Evolutionary conservation across 73 alveolate species (phyloP).

Genomic region (Paramecium biaurelia): DNA sequence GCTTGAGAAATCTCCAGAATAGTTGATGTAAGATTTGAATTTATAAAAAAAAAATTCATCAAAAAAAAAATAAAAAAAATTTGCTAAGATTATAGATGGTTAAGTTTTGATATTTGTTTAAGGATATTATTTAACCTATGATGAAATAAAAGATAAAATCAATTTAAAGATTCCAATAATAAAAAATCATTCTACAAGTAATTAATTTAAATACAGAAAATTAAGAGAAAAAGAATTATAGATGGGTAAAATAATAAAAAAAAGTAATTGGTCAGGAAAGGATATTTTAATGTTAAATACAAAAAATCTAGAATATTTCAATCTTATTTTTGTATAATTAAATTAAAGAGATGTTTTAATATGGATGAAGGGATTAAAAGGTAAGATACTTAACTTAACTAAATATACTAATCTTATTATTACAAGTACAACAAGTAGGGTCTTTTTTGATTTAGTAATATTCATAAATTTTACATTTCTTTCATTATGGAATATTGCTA

Average conservation of each 20-base stretch:
- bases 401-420: not conserved
- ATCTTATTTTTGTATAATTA: not conserved
- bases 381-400: not conserved
- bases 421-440: not conserved
- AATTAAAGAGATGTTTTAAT: not conserved
- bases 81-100: not conserved
- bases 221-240: conserved; percentile 21
- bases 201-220: not conserved
- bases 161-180: not conserved
- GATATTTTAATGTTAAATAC: not conserved
- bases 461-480: not conserved
- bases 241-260: not conserved
- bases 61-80: not conserved
- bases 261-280: conserved; percentile 28
- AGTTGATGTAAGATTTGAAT: not conserved
- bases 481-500: not conserved
- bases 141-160: not conserved
- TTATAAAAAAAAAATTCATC: not conserved
- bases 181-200: not conserved
- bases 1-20: not conserved
- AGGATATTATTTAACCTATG: not conserved
- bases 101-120: not conserved
- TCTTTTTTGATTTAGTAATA: not conserved
- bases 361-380: not conserved
- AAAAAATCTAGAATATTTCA: not conserved